Evolutionary conservation across 148 eudicot genomes (phyloP), one percentile per base, ranked within the genome.

Genomic region (Fagopyrum tataricum): DNA sequence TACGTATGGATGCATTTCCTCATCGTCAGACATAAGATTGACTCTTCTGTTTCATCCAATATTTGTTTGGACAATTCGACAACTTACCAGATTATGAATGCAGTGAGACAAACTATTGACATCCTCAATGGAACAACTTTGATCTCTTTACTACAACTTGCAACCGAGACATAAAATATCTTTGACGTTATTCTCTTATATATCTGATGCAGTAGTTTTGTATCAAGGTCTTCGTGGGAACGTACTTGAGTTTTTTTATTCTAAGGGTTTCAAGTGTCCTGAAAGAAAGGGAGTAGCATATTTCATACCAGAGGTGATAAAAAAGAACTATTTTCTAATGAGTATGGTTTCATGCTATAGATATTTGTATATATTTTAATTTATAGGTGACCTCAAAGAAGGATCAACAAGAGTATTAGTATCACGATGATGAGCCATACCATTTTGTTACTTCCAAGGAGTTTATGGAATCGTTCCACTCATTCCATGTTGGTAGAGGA

Each of bases 111-210:
- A n/a, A n/a, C n/a, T n/a, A n/a, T n/a, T n/a, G n/a, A n/a, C n/a
- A n/a, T n/a, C n/a, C n/a, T n/a, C n/a, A n/a, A n/a, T n/a, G n/a
- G n/a, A n/a, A n/a, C n/a, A n/a, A n/a, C n/a, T n/a, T n/a, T n/a
- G n/a, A n/a, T n/a, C n/a, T n/a, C n/a, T n/a, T n/a, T n/a, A 17
- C 81, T 83, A 40, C 88, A 85, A 48, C 86, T 86, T 4, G 80
- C 82, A 2, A 86, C 86, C 0, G 88, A 85, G 76, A 80, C 86
- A 2, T 85, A 78, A 44, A 74, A 85, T 17, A 75, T 85, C 11
- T 85, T 85, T 71, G 88, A 85, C 55, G 88, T 85, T 17, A 82
- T 82, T 43, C 88, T 85, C 42, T 70, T n/a, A n/a, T n/a, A n/a
- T 85, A 8, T 72, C 82, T 1, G 88, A 81, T 53, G 88, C 86